A percentile compares a stretch with the other conserved stretches of the same genome.
Conservation (phyloP, 2,329 filamentous ascomycete genomes). For the Pseudogymnoascus pannorum region DNA sequence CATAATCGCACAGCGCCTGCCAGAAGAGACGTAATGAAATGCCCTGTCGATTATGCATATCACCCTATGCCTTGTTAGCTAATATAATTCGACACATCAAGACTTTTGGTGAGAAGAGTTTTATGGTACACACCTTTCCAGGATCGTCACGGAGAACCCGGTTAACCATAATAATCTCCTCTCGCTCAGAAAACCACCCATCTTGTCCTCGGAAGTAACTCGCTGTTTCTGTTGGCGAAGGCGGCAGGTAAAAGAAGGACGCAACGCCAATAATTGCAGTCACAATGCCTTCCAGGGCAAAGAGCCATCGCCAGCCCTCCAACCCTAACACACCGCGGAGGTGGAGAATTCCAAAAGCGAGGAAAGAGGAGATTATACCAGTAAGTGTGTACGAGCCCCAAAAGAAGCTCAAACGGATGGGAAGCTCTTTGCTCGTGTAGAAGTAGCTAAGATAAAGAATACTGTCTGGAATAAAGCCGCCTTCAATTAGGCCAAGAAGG, state of each 20-base stretch:
- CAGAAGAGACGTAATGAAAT: constrained; percentile 45
- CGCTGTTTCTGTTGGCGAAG: constrained; percentile 55
- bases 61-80: constrained; percentile 42
- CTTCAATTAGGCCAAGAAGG: constrained; percentile 25
- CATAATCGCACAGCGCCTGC: constrained; percentile 41
- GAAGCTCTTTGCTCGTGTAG: constrained; percentile 60
- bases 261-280: constrained; percentile 43
- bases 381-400: constrained; percentile 51
- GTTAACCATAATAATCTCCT: constrained; percentile 62
- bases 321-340: constrained; percentile 45
- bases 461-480: constrained; percentile 53
- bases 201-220: constrained; percentile 48
- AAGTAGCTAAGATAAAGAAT: constrained; percentile 63
- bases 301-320: constrained; percentile 53
- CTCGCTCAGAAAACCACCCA: constrained; percentile 56
- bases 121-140: constrained; percentile 31
- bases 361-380: constrained; percentile 46
- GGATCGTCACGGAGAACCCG: constrained; percentile 48
- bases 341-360: constrained; percentile 49
- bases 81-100: constrained; percentile 44
- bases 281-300: constrained; percentile 37
- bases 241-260: constrained; percentile 48
- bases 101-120: constrained; percentile 31
- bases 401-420: constrained; percentile 58
- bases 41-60: constrained; percentile 54